Conservation (phyloP, 208 protist genomes). For the Wallacemonas sp. region DNA sequence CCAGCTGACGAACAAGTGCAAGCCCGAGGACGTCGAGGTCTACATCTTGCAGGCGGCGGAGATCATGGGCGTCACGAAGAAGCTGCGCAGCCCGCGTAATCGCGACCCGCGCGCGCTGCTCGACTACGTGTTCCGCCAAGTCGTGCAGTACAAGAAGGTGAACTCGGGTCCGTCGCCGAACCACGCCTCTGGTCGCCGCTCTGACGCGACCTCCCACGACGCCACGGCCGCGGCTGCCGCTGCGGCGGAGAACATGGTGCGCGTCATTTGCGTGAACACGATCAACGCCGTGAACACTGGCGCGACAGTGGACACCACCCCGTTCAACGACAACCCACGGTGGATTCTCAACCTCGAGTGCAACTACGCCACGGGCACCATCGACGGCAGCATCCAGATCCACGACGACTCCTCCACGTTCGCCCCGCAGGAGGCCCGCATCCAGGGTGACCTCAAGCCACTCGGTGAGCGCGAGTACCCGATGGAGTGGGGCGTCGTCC, state of each 20-base stretch:
- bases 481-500: conserved; percentile 84
- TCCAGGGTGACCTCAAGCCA: conserved; percentile 83
- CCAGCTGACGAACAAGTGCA: conserved; percentile 97
- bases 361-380: conserved; percentile 68
- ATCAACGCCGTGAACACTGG: conserved; percentile 31
- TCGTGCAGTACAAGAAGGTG: conserved; percentile 93
- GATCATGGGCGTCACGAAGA: conserved; percentile 93
- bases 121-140: conserved; percentile 92
- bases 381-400: conserved; percentile 71
- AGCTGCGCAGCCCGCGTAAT: conserved; percentile 87
- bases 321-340: conserved; percentile 80
- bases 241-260: conserved; percentile 74
- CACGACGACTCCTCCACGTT: conserved; percentile 60
- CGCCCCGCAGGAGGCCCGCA: conserved; percentile 65
- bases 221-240: conserved; percentile 24
- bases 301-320: conserved; percentile 56
- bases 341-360: conserved; percentile 77
- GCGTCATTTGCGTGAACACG: conserved; percentile 76
- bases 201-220: conserved; percentile 7
- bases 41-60: conserved; percentile 94
- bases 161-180: conserved; percentile 31
- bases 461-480: conserved; percentile 80
- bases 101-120: conserved; percentile 90
- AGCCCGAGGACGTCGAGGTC: conserved; percentile 92
- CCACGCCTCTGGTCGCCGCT: conserved; percentile 18